Conservation (phyloP, 805 yeast species). For the Cyberlindnera amylophila region DNA sequence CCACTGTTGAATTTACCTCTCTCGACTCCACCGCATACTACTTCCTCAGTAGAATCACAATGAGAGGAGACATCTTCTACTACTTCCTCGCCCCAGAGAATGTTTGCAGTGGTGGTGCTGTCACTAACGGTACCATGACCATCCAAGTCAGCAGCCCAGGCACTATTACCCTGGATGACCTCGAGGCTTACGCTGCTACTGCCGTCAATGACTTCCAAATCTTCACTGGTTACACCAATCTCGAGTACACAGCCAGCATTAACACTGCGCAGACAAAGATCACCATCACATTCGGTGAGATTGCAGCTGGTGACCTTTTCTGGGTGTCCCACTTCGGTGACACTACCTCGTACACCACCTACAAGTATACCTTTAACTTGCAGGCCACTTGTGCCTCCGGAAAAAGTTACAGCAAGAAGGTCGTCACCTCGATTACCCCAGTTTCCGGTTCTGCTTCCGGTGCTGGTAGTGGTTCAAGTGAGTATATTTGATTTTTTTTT, state of each 20-base stretch:
- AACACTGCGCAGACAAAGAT: neutral
- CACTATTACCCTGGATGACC: neutral
- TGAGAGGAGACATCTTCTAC: slow-evolving; percentile 16
- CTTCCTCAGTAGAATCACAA: slow-evolving; percentile 10
- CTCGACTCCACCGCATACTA: neutral
- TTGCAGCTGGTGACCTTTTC: slow-evolving; percentile 11
- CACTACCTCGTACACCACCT: neutral
- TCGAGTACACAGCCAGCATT: neutral
- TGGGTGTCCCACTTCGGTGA: slow-evolving; percentile 7
- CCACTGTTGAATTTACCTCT: slow-evolving; percentile 1
- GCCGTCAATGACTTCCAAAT: slow-evolving; percentile 4
- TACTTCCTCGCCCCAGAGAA: slow-evolving; percentile 8
- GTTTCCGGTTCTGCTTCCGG: slow-evolving; percentile 11
- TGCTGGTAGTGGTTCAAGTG: slow-evolving; percentile 10
- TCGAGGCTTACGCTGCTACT: slow-evolving; percentile 2
- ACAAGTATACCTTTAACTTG: neutral
- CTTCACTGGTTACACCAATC: neutral
- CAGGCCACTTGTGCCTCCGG: neutral
- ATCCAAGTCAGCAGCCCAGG: neutral
- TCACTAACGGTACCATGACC: slow-evolving; percentile 10
- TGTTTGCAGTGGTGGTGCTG: slow-evolving; percentile 4
- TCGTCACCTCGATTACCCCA: neutral
- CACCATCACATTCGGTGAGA: slow-evolving; percentile 6
- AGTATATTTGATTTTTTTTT: neutral
- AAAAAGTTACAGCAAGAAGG: neutral